These are phyloP conservation scores for Penicillium sumatraense DNA, from an alignment of 2,329 filamentous ascomycete species.

Conservation along the genomic window DNA sequence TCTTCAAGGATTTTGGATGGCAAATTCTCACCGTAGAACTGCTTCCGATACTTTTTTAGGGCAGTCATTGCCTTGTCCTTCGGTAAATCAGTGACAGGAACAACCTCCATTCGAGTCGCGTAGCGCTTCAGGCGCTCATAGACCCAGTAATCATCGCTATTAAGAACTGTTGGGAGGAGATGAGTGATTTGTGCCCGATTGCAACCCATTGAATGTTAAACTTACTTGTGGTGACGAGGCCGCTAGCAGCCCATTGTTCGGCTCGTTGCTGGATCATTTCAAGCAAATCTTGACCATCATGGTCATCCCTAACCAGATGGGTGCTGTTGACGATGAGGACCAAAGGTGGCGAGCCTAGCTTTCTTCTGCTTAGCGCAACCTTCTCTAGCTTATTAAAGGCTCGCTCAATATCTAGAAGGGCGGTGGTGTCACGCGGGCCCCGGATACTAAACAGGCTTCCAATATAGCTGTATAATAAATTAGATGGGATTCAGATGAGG, in stretches of 20 bases:
- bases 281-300: constrained; percentile 88
- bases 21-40: constrained; percentile 70
- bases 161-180: constrained; percentile 70
- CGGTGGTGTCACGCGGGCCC: constrained; percentile 88
- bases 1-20: constrained; percentile 64
- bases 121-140: constrained; percentile 93
- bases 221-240: constrained; percentile 73
- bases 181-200: not conserved
- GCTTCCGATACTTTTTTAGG: constrained; percentile 76
- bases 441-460: constrained; percentile 94
- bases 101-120: constrained; percentile 91
- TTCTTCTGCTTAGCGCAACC: constrained; percentile 73
- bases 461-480: constrained; percentile 58
- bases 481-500: constrained; percentile 6
- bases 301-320: constrained; percentile 87
- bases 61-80: constrained; percentile 78
- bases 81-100: constrained; percentile 80
- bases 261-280: constrained; percentile 94
- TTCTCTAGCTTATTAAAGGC: constrained; percentile 98
- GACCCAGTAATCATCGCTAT: constrained; percentile 98
- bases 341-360: constrained; percentile 68
- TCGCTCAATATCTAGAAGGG: constrained; percentile 91
- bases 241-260: constrained; percentile 93
- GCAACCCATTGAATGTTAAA: not conserved
- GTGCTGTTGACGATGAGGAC: constrained; percentile 95